These are phyloP conservation scores for Ilyonectria mors-panacis DNA, from an alignment of 2,329 filamentous ascomycete genomes.

Conservation along the genomic window DNA sequence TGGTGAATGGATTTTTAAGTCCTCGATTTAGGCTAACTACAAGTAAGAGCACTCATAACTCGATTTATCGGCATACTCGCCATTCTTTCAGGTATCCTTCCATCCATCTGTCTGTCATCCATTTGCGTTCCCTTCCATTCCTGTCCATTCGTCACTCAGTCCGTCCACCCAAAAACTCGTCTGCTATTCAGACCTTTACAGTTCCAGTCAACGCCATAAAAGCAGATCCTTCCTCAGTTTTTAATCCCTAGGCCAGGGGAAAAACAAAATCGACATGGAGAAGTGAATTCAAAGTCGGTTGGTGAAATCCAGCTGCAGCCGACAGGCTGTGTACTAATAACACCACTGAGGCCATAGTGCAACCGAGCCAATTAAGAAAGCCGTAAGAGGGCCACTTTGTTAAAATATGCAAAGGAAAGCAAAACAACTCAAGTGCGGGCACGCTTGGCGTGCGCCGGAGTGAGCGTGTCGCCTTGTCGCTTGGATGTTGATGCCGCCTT, in stretches of 20 bases:
- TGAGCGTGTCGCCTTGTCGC: constrained; percentile 55
- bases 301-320: neutral
- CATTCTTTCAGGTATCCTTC: constrained; percentile 23
- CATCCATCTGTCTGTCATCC: constrained; percentile 31
- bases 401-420: constrained; percentile 12
- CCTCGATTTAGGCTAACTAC: constrained; percentile 30
- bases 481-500: constrained; percentile 63
- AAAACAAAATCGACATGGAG: constrained; percentile 35
- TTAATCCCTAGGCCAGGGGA: constrained; percentile 34
- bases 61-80: constrained; percentile 20
- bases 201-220: constrained; percentile 46
- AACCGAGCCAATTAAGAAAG: constrained; percentile 31
- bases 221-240: constrained; percentile 33
- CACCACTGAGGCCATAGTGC: constrained; percentile 3
- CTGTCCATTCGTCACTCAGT: constrained; percentile 30
- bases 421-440: constrained; percentile 49
- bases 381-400: constrained; percentile 18
- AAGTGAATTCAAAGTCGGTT: constrained; percentile 30
- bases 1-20: constrained; percentile 30
- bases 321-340: constrained; percentile 3
- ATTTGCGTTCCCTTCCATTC: constrained; percentile 36
- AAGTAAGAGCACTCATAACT: constrained; percentile 23
- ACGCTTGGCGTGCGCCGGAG: constrained; percentile 53
- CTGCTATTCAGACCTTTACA: constrained; percentile 38
- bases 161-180: constrained; percentile 31